phyloP scores from a whole-genome alignment of 345 rosid species.

The Lenwebbia sp. region DNA sequence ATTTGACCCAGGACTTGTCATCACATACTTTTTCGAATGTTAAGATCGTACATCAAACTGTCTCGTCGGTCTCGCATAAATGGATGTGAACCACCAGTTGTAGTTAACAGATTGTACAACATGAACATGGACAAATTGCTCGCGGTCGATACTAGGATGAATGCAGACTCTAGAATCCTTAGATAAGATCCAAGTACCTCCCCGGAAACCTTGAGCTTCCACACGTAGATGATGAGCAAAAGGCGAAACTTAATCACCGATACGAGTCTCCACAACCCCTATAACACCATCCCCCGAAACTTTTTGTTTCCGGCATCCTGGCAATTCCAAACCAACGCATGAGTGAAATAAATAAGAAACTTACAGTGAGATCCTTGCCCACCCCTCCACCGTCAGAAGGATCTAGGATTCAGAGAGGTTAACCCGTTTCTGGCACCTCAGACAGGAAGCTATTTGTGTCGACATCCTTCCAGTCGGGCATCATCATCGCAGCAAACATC shows the following conservation, averaged over 20 bases:
- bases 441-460: too few relatives aligned
- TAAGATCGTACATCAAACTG: neutral
- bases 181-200: neutral
- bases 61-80: neutral
- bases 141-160: neutral
- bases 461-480: too few relatives aligned
- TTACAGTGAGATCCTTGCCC: too few relatives aligned
- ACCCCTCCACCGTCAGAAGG: too few relatives aligned
- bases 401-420: too few relatives aligned
- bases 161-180: neutral
- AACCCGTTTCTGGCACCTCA: too few relatives aligned
- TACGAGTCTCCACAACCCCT: neutral
- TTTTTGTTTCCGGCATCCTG: neutral
- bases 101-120: neutral
- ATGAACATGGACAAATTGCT: neutral
- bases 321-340: neutral
- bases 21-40: neutral
- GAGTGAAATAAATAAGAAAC: too few relatives aligned
- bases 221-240: neutral
- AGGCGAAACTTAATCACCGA: neutral
- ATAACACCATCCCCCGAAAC: neutral
- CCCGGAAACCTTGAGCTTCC: neutral
- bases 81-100: neutral
- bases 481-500: too few relatives aligned
- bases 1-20: neutral